Conservation (phyloP, 768 basidiomycete species). For the Lentinula edodes region DNA sequence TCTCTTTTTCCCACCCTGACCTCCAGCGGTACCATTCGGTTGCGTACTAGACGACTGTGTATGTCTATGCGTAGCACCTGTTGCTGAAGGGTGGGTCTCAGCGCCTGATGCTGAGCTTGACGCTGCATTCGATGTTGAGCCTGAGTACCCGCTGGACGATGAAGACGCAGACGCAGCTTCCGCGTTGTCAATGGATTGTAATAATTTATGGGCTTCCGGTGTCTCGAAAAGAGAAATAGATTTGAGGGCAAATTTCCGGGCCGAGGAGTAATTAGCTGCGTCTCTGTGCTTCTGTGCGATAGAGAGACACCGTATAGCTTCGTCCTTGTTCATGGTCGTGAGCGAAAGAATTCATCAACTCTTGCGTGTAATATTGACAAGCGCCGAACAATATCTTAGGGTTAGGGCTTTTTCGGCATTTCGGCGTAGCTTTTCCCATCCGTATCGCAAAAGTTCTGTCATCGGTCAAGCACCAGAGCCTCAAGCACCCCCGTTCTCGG, state of each 20-base stretch:
- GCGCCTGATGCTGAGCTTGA: conserved; percentile 44
- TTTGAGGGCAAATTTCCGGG: conserved; percentile 87
- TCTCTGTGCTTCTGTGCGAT: conserved; percentile 76
- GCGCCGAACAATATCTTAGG: neutral
- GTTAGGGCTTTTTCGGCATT: neutral
- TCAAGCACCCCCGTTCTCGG: conserved; percentile 26
- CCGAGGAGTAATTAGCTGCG: conserved; percentile 66
- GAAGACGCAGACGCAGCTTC: conserved; percentile 36
- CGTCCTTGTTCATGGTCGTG: conserved; percentile 63
- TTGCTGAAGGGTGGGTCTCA: conserved; percentile 71
- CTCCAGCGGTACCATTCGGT: conserved; percentile 48
- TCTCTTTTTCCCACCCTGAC: conserved; percentile 68
- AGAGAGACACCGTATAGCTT: conserved; percentile 74
- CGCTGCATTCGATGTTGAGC: conserved; percentile 18
- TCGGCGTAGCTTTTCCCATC: neutral
- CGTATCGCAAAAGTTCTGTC: neutral
- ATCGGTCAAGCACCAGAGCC: neutral
- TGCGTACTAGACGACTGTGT: conserved; percentile 21
- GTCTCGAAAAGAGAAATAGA: conserved; percentile 80
- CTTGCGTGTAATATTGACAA: neutral
- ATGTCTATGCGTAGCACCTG: conserved; percentile 63
- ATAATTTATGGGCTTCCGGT: conserved; percentile 62
- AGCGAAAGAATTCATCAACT: neutral
- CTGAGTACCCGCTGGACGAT: conserved; percentile 35
- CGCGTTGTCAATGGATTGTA: conserved; percentile 60